Evolutionary conservation across 371 early-diverging fungal genomes (phyloP).

Genomic region (Zychaea mexicana): DNA sequence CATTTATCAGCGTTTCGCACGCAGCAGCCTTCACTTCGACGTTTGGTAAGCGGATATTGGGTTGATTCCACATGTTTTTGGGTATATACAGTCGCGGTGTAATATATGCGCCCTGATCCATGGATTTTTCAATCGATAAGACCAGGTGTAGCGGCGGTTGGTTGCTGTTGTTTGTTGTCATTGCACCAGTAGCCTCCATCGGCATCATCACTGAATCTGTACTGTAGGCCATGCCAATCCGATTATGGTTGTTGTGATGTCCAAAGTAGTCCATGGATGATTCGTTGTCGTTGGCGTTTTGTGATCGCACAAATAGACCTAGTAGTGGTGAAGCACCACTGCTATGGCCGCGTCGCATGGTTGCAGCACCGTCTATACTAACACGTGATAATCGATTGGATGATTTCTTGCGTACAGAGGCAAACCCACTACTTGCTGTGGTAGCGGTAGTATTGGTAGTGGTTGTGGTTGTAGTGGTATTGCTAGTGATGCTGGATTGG

Average conservation of each 20-base stretch:
- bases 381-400: slow-evolving; percentile 32
- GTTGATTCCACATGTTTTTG: slow-evolving; percentile 60
- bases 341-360: slow-evolving; percentile 13
- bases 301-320: slow-evolving; percentile 19
- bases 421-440: slow-evolving; percentile 16
- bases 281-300: slow-evolving; percentile 4
- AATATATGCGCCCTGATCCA: slow-evolving; percentile 54
- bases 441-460: not conserved
- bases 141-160: slow-evolving; percentile 18
- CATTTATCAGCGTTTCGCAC: slow-evolving; percentile 41
- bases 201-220: not conserved
- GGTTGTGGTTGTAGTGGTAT: not conserved
- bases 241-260: not conserved
- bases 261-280: slow-evolving; percentile 14
- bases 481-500: not conserved
- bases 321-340: slow-evolving; percentile 9
- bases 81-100: slow-evolving; percentile 62
- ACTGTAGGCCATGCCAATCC: slow-evolving; percentile 5
- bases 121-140: slow-evolving; percentile 41
- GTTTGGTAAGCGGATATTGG: slow-evolving; percentile 49
- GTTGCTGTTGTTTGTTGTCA: slow-evolving; percentile 6
- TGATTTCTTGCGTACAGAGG: slow-evolving; percentile 35
- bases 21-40: slow-evolving; percentile 59
- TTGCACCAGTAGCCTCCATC: too few species aligned
- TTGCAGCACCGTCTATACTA: slow-evolving; percentile 26